Conservation (phyloP, 768 basidiomycete genomes). For the Omphalotus guepiniiformis region DNA sequence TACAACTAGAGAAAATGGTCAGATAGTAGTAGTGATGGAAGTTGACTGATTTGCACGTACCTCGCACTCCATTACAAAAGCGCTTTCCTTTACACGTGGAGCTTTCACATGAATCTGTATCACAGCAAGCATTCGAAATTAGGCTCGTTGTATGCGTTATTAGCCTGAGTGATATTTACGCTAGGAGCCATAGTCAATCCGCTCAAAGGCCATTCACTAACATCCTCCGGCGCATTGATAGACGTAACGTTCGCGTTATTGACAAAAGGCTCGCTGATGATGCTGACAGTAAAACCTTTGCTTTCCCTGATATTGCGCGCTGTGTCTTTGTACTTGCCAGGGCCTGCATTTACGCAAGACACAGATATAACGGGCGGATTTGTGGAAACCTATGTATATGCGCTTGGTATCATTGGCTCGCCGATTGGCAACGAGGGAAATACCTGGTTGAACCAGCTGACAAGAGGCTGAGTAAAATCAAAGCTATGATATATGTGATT, state of each 20-base stretch:
- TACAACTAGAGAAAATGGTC: no score
- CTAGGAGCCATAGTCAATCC: no score
- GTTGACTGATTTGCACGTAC: no score
- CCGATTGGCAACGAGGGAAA: no score
- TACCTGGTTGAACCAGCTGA: slow-evolving; percentile 43
- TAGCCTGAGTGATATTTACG: slow-evolving; percentile 32
- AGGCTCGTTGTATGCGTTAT: no score
- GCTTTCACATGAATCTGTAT: slow-evolving; percentile 40
- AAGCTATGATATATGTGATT: no score
- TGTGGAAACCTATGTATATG: no score
- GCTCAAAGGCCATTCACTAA: slow-evolving; percentile 37
- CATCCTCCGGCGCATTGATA: slow-evolving; percentile 31
- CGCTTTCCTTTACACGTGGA: slow-evolving; percentile 39
- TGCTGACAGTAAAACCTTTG: slow-evolving; percentile 50
- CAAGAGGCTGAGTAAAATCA: not conserved
- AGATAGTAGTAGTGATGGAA: no score
- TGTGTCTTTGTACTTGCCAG: slow-evolving; percentile 35
- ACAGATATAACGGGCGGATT: slow-evolving; percentile 42
- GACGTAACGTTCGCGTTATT: slow-evolving; percentile 34
- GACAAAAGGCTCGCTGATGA: slow-evolving; percentile 49
- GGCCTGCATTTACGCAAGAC: slow-evolving; percentile 26
- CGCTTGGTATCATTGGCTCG: no score
- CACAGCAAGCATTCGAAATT: no score
- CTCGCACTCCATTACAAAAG: slow-evolving; percentile 48
- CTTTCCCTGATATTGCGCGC: slow-evolving; percentile 40